Conservation (phyloP, 306 rosid species). For the Acacia melanoxylon region DNA sequence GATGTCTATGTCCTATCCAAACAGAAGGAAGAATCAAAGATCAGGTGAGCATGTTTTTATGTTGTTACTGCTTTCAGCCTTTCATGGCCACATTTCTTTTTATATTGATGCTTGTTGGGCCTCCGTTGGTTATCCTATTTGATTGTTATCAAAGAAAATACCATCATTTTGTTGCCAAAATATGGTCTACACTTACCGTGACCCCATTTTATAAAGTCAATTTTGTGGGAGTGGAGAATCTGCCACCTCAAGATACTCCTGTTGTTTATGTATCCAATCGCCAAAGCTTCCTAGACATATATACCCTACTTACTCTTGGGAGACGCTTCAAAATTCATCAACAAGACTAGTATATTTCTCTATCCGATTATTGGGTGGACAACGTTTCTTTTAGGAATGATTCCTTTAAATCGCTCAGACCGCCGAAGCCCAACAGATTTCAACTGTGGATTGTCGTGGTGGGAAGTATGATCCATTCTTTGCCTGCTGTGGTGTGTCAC, state of each 20-base stretch:
- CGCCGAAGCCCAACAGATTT: conserved; percentile 92
- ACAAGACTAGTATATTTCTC: conserved; percentile 94
- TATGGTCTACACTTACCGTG: conserved; percentile 73
- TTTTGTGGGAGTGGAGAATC: conserved; percentile 81
- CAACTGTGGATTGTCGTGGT: no score
- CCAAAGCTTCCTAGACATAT: conserved; percentile 95
- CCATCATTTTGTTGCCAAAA: conserved; percentile 69
- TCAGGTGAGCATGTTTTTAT: conserved; percentile 74
- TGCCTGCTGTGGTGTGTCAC: no score
- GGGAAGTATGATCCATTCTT: no score
- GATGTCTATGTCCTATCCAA: no score
- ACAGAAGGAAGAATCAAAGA: conserved; percentile 57
- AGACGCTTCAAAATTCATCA: conserved; percentile 88
- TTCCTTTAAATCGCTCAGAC: conserved; percentile 93
- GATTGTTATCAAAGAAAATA: conserved; percentile 72
- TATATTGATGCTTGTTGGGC: conserved; percentile 65
- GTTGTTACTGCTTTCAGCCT: conserved; percentile 50
- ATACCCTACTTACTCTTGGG: conserved; percentile 82
- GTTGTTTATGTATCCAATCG: conserved; percentile 95
- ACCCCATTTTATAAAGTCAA: conserved; percentile 67
- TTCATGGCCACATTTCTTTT: conserved; percentile 80
- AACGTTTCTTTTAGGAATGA: conserved; percentile 79
- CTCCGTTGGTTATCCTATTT: conserved; percentile 67
- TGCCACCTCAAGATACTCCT: conserved; percentile 73
- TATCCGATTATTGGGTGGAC: conserved; percentile 95